Conservation (phyloP, 2,329 filamentous ascomycete genomes). For the Ceratocystis ficicola region DNA sequence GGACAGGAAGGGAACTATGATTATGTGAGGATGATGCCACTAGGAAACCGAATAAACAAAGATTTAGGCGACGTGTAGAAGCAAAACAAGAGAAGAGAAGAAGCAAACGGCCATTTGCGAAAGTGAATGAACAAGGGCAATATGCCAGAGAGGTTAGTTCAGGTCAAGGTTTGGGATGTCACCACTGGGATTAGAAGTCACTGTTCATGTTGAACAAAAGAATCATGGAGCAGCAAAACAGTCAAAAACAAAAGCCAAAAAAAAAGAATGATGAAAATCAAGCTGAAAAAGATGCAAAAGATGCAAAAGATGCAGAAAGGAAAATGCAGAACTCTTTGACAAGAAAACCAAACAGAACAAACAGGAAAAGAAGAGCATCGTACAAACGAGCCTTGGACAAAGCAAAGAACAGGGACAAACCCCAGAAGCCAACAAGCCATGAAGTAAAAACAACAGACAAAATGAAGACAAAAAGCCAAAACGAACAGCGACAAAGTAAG, state of each 20-base stretch:
- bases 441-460: slow-evolving; percentile 2
- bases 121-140: too few relatives aligned
- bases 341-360: neutral
- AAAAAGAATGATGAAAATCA: slow-evolving; percentile 9
- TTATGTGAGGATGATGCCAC: neutral
- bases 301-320: neutral
- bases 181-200: neutral
- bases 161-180: neutral
- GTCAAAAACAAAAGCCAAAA: neutral
- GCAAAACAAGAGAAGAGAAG: neutral
- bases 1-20: neutral
- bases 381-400: neutral
- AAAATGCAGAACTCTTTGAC: neutral
- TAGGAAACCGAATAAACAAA: neutral
- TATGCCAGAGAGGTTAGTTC: too few relatives aligned
- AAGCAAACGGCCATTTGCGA: neutral
- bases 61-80: neutral
- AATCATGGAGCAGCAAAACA: neutral
- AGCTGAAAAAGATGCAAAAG: neutral
- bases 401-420: neutral
- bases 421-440: neutral
- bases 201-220: neutral
- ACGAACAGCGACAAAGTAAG: neutral
- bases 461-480: neutral
- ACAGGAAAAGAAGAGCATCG: neutral